A percentile compares a stretch with the other conserved stretches of the same genome.
These are phyloP conservation scores for Capsicum chinense DNA, from an alignment of 257 asterid species.

Conservation along the genomic window DNA sequence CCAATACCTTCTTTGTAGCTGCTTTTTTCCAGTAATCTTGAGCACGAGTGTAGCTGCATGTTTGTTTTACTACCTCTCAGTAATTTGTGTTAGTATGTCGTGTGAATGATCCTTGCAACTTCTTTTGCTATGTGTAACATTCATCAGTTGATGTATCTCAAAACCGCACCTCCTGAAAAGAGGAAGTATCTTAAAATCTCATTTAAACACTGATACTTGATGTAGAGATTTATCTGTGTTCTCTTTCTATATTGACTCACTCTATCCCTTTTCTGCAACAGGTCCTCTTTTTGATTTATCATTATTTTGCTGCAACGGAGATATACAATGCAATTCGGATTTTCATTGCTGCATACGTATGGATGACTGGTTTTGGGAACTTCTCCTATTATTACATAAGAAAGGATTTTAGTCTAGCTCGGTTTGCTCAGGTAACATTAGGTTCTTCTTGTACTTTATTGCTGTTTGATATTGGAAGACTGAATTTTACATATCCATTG, in stretches of 20 bases:
- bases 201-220: neutral
- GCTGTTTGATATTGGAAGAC: neutral
- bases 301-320: constrained; percentile 97
- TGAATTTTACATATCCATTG: neutral
- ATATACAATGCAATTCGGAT: constrained; percentile 94
- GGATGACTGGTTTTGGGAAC: constrained; percentile 99
- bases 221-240: neutral
- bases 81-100: constrained; percentile 3
- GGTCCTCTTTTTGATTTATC: constrained; percentile 96
- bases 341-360: constrained; percentile 96
- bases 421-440: constrained; percentile 87
- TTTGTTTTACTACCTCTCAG: constrained; percentile 16
- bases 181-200: constrained; percentile 1
- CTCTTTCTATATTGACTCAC: constrained; percentile 13
- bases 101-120: constrained; percentile 23
- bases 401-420: constrained; percentile 87
- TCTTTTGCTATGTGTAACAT: constrained; percentile 15
- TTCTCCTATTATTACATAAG: constrained; percentile 95
- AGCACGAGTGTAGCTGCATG: constrained; percentile 3
- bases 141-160: constrained; percentile 14
- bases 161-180: neutral
- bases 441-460: constrained; percentile 32
- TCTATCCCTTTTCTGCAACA: constrained; percentile 34
- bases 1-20: neutral
- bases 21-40: neutral